Percentiles rank a stretch among this genome's conserved stretches.
Conservation (phyloP, 2,329 filamentous ascomycete genomes). For the Akanthomyces lecanii region DNA sequence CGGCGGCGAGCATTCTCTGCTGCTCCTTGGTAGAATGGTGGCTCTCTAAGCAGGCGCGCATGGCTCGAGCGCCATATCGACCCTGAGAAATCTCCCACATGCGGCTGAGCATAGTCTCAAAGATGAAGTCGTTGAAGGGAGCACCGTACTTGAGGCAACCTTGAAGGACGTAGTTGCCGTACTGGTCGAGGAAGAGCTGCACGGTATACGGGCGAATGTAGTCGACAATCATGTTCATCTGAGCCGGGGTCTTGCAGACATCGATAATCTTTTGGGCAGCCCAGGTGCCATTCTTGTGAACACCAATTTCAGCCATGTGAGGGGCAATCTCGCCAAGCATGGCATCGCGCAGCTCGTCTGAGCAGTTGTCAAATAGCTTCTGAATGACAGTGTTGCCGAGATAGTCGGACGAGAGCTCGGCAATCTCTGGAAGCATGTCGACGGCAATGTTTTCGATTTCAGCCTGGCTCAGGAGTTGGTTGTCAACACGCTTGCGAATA, state of each 20-base stretch:
- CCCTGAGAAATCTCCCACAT: slow-evolving; percentile 94
- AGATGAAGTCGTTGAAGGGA: slow-evolving; percentile 93
- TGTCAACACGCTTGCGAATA: slow-evolving; percentile 96
- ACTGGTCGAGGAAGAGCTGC: slow-evolving; percentile 92
- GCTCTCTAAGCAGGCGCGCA: slow-evolving; percentile 94
- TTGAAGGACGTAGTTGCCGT: slow-evolving; percentile 97
- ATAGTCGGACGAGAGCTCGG: slow-evolving; percentile 91
- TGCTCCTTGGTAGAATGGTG: slow-evolving; percentile 94
- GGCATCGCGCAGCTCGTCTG: slow-evolving; percentile 80
- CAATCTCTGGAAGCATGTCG: slow-evolving; percentile 94
- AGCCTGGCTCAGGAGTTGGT: slow-evolving; percentile 75
- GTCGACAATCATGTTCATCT: slow-evolving; percentile 82
- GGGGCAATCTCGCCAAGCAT: slow-evolving; percentile 88
- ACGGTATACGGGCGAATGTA: slow-evolving; percentile 81
- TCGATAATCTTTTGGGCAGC: slow-evolving; percentile 99
- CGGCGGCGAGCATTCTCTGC: slow-evolving; percentile 88
- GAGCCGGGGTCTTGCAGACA: slow-evolving; percentile 77
- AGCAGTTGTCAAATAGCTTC: slow-evolving; percentile 96
- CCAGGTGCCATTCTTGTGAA: slow-evolving; percentile 99
- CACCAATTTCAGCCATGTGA: slow-evolving; percentile 91
- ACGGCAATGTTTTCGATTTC: slow-evolving; percentile 92
- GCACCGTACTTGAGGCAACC: slow-evolving; percentile 89
- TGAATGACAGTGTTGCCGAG: slow-evolving; percentile 99
- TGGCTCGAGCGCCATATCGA: slow-evolving; percentile 88
- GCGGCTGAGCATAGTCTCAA: slow-evolving; percentile 90